These are phyloP conservation scores for Geoglossum cookeanum DNA, from an alignment of 2,329 filamentous ascomycete genomes.

Conservation along the genomic window DNA sequence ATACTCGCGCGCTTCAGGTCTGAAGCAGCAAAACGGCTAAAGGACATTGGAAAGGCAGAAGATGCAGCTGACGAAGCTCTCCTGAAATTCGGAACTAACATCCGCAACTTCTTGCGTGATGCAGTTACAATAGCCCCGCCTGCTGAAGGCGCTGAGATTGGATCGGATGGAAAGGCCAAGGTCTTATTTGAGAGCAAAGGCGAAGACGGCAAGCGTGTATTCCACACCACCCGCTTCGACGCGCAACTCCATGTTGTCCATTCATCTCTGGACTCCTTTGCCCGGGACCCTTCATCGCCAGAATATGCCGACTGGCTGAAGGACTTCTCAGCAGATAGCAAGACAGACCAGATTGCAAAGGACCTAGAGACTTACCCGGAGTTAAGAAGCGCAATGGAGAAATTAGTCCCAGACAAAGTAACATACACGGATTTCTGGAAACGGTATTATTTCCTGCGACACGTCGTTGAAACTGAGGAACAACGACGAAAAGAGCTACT, in stretches of 20 bases:
- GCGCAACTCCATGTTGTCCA: conserved; percentile 93
- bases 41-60: conserved; percentile 78
- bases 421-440: conserved; percentile 82
- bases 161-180: conserved; percentile 27
- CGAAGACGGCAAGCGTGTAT: conserved; percentile 69
- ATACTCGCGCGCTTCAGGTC: conserved; percentile 58
- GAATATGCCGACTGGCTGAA: conserved; percentile 59
- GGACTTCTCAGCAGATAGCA: conserved; percentile 60
- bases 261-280: conserved; percentile 62
- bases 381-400: conserved; percentile 78
- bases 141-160: conserved; percentile 19
- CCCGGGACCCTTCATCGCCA: conserved; percentile 55
- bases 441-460: conserved; percentile 84
- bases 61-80: conserved; percentile 93
- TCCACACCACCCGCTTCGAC: conserved; percentile 86
- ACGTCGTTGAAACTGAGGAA: conserved; percentile 87
- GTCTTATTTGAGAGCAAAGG: conserved; percentile 92
- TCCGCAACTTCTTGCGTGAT: conserved; percentile 76
- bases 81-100: conserved; percentile 73
- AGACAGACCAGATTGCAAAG: conserved; percentile 63
- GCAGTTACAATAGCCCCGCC: conserved; percentile 77
- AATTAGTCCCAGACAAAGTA: conserved; percentile 81
- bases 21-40: conserved; percentile 67
- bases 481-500: conserved; percentile 71
- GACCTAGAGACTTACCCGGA: conserved; percentile 79